A percentile compares a stretch with the other conserved stretches of the same genome.
phyloP scores from a whole-genome alignment of 176 grass and related monocot species.

The Miscanthus lutarioriparius region DNA sequence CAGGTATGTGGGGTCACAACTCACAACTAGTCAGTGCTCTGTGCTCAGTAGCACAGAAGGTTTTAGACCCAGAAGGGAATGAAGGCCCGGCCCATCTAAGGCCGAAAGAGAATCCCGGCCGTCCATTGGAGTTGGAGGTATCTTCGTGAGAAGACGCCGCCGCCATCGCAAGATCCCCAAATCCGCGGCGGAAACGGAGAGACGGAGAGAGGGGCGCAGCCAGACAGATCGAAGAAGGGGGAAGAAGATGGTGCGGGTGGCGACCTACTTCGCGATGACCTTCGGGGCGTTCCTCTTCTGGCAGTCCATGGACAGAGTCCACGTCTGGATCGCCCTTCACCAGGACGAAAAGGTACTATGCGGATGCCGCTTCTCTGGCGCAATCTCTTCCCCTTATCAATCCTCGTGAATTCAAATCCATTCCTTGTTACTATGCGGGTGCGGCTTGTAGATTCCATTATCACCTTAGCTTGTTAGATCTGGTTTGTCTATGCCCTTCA shows the following conservation, averaged over 20 bases:
- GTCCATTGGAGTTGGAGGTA: not conserved
- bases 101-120: not conserved
- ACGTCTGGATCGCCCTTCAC: slow-evolving; percentile 94
- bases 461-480: slow-evolving; percentile 24
- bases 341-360: slow-evolving; percentile 85
- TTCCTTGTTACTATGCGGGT: not conserved
- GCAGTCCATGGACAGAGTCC: slow-evolving; percentile 91
- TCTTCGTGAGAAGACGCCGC: not conserved
- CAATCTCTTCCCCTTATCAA: not conserved
- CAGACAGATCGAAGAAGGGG: slow-evolving; percentile 28
- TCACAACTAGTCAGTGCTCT: too few relatives aligned
- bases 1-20: too few relatives aligned
- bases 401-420: not conserved
- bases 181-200: slow-evolving; percentile 11
- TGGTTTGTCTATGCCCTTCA: not conserved
- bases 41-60: too few relatives aligned
- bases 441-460: not conserved
- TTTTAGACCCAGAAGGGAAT: not conserved
- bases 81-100: not conserved
- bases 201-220: not conserved
- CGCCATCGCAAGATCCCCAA: slow-evolving; percentile 33
- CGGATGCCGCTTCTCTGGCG: not conserved
- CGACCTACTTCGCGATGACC: slow-evolving; percentile 86
- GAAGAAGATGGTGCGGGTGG: slow-evolving; percentile 80
- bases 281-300: slow-evolving; percentile 96